Conservation (phyloP, 495 filamentous ascomycete species). For the Aspergillus nidulans region DNA sequence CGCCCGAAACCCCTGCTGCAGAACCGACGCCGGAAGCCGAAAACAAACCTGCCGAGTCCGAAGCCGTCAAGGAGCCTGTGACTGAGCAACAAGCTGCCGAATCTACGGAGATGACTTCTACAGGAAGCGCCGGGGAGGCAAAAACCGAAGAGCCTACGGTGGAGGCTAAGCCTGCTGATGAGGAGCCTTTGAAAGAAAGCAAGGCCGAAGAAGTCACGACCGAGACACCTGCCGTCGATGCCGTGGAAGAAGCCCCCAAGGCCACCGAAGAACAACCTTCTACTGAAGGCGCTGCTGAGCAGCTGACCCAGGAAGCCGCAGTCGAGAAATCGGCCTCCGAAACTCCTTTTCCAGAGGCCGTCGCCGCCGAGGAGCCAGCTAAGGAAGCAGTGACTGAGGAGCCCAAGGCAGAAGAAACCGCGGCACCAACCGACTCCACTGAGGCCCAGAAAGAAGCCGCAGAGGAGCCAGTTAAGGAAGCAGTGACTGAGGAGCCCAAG, state of each 20-base stretch:
- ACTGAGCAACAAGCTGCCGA: neutral
- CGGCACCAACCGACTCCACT: neutral
- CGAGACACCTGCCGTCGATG: neutral
- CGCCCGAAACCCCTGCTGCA: neutral
- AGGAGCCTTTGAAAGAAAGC: slow-evolving; percentile 1
- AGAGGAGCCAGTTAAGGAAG: neutral
- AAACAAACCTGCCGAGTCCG: neutral
- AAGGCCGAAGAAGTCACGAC: neutral
- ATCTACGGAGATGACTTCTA: neutral
- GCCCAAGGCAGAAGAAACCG: slow-evolving; percentile 10
- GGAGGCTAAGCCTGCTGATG: neutral
- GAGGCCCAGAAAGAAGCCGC: neutral
- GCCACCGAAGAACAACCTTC: neutral
- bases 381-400: slow-evolving; percentile 1
- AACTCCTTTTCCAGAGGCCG: neutral
- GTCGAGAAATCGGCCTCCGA: neutral
- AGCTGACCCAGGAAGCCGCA: neutral
- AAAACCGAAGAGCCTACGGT: neutral
- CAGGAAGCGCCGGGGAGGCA: neutral
- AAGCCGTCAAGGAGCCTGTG: neutral
- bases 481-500: neutral
- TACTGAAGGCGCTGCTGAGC: neutral
- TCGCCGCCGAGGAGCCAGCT: slow-evolving; percentile 5
- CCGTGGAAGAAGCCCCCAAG: neutral
- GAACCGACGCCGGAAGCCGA: neutral